Conservation (phyloP, 2,329 filamentous ascomycete genomes). For the Sporothrix pseudoabietina region DNA sequence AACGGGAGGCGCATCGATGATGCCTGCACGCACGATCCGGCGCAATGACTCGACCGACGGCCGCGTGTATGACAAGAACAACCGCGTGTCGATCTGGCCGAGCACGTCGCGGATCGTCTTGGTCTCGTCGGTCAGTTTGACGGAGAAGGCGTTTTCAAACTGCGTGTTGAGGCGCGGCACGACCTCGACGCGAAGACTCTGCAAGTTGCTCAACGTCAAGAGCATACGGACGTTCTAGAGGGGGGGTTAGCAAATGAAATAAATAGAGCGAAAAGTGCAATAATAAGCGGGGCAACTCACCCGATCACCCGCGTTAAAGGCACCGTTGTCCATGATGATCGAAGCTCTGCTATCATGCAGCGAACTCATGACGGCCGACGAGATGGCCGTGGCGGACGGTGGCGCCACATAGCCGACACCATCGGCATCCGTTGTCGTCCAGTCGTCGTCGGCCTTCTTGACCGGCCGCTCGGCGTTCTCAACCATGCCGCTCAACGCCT, state of each 20-base stretch:
- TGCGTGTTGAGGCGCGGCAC: slow-evolving; percentile 87
- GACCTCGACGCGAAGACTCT: slow-evolving; percentile 75
- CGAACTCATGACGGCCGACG: slow-evolving; percentile 28
- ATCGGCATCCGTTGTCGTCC: slow-evolving; percentile 50
- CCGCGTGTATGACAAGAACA: slow-evolving; percentile 90
- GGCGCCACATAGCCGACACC: slow-evolving; percentile 43
- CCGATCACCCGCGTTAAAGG: slow-evolving; percentile 58
- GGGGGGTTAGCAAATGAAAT: neutral
- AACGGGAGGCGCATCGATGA: slow-evolving; percentile 56
- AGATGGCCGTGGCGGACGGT: slow-evolving; percentile 22
- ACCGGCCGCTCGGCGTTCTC: slow-evolving; percentile 85
- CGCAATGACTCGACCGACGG: slow-evolving; percentile 71
- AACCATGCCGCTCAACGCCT: slow-evolving; percentile 91
- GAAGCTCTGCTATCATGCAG: slow-evolving; percentile 38
- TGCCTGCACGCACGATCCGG: slow-evolving; percentile 70
- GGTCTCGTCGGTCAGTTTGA: slow-evolving; percentile 90
- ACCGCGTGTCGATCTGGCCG: slow-evolving; percentile 81
- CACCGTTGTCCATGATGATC: slow-evolving; percentile 47
- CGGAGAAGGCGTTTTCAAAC: slow-evolving; percentile 91
- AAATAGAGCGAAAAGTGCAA: neutral
- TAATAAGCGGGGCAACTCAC: slow-evolving; percentile 46
- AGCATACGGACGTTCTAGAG: slow-evolving; percentile 85
- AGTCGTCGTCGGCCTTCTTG: slow-evolving; percentile 65
- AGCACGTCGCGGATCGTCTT: slow-evolving; percentile 91
- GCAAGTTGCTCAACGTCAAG: slow-evolving; percentile 88